Conservation (phyloP, 2,329 filamentous ascomycete genomes). For the Pseudopithomyces chartarum region DNA sequence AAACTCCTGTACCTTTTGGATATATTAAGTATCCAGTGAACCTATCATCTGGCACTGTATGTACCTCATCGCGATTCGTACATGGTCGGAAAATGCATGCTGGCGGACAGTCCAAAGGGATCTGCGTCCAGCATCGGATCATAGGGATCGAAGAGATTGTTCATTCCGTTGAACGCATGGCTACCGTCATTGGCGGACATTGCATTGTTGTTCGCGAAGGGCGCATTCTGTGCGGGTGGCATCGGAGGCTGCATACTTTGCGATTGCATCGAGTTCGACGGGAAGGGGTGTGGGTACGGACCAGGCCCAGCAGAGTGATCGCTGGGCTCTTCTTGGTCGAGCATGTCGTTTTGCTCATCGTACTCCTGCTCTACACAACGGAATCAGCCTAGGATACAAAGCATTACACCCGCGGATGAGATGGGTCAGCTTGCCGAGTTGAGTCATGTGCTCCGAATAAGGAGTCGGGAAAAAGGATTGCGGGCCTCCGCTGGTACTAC, state of each 20-base stretch:
- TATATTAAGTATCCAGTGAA: neutral
- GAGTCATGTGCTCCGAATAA: conserved; percentile 93
- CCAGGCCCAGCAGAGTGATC: conserved; percentile 71
- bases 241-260: conserved; percentile 46
- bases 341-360: conserved; percentile 85
- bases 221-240: conserved; percentile 42
- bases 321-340: conserved; percentile 75
- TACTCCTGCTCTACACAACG: conserved; percentile 91
- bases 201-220: conserved; percentile 38
- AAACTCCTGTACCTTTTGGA: neutral
- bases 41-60: neutral
- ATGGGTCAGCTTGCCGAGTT: conserved; percentile 82
- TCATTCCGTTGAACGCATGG: conserved; percentile 51
- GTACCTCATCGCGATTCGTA: conserved; percentile 56
- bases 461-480: conserved; percentile 78
- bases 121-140: conserved; percentile 91
- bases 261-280: conserved; percentile 47
- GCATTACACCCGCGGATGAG: conserved; percentile 59
- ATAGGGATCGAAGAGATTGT: conserved; percentile 69
- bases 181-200: conserved; percentile 39
- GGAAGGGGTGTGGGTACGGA: conserved; percentile 65
- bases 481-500: conserved; percentile 42
- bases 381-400: conserved; percentile 72
- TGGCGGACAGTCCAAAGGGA: conserved; percentile 89
- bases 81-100: conserved; percentile 89